Conservation (phyloP, 2,329 filamentous ascomycete species). For the Helotiales sp. region DNA sequence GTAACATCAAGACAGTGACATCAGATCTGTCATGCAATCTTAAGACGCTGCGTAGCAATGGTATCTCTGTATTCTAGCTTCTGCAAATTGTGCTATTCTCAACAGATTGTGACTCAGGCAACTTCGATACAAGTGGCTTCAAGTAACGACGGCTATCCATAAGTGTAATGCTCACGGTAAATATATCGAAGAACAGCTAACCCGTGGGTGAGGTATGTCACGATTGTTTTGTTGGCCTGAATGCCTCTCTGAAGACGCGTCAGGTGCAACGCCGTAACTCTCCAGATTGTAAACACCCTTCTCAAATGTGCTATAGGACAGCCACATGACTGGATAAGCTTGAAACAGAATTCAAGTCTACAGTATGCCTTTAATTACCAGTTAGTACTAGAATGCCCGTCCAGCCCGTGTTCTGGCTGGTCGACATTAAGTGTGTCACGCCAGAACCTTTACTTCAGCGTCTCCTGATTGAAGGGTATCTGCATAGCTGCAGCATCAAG, state of each 20-base stretch:
- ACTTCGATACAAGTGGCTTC: too few relatives aligned
- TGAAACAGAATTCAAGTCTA: neutral
- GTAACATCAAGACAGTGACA: conserved; percentile 21
- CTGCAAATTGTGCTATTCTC: conserved; percentile 24
- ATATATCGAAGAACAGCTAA: neutral
- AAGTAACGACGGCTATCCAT: too few relatives aligned
- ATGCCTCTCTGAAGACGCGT: conserved; percentile 19
- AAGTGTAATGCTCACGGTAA: too few relatives aligned
- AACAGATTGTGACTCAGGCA: conserved; percentile 4
- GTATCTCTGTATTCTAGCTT: conserved; percentile 36
- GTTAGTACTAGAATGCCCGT: too few relatives aligned
- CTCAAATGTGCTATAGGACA: neutral
- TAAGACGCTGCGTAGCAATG: conserved; percentile 28
- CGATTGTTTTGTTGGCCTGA: conserved; percentile 17
- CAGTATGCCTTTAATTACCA: too few relatives aligned
- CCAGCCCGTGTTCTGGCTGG: too few relatives aligned
- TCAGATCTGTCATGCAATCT: conserved; percentile 27
- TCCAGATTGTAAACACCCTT: neutral
- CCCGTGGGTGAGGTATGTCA: neutral
- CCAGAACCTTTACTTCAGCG: neutral
- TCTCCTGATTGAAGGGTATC: neutral
- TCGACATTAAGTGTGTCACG: neutral
- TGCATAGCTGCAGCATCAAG: neutral
- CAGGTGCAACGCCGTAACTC: neutral
- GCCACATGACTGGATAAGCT: neutral